phyloP scores from a whole-genome alignment of 2,329 filamentous ascomycete genomes.

The Aureobasidium pullulans region DNA sequence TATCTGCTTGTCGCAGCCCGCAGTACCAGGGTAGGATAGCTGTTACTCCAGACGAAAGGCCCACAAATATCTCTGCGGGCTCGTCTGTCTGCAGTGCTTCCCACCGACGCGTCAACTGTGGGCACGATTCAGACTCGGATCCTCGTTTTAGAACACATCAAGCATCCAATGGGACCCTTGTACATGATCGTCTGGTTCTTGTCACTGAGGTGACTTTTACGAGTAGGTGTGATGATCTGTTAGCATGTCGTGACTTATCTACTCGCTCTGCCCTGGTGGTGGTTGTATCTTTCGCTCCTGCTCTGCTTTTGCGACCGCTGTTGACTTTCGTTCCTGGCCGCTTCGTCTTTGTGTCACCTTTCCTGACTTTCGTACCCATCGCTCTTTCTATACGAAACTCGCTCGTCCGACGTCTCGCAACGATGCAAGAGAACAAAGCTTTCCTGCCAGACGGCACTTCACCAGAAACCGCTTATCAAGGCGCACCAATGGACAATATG shows the following conservation, averaged over 20 bases:
- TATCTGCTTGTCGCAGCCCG: not conserved
- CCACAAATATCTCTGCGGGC: not conserved
- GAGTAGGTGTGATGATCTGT: conserved; percentile 1
- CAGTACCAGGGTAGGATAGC: not conserved
- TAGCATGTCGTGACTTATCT: conserved; percentile 4
- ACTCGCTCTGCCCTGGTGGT: not conserved
- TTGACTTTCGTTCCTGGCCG: not conserved
- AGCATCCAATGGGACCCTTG: conserved; percentile 5
- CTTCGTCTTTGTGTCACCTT: not conserved
- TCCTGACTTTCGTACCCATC: not conserved
- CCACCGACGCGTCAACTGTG: not conserved
- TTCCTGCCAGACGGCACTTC: conserved; percentile 1
- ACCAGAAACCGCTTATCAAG: not conserved
- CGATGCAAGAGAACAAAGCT: conserved; percentile 9
- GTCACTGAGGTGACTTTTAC: conserved; percentile 3
- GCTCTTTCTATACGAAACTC: not conserved
- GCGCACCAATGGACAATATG: not conserved
- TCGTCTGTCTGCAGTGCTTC: not conserved
- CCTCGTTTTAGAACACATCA: not conserved
- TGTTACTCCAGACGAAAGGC: not conserved
- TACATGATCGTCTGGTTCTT: not conserved
- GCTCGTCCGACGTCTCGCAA: not conserved
- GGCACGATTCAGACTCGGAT: not conserved
- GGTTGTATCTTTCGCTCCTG: not conserved
- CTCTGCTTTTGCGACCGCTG: not conserved